Evolutionary conservation across 192 early-diverging fungal species (phyloP), one percentile per base, ranked within the genome.

Genomic region (Glomus cerebriforme): DNA sequence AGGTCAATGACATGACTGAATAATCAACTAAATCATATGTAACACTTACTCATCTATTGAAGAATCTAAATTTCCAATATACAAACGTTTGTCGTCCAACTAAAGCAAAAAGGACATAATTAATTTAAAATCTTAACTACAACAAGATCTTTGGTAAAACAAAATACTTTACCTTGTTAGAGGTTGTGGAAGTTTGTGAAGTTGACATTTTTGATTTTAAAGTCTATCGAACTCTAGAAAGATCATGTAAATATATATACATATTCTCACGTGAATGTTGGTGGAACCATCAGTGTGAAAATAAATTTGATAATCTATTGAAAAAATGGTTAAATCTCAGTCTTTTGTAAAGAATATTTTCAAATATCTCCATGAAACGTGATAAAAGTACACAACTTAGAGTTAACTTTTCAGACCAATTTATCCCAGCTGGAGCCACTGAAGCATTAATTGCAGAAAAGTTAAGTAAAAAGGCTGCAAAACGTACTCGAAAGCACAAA

Each of bases 61-160:
- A 34, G 88, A 82, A 75, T 91, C 89, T 35, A 92, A 82, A 68
- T 92, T 92, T 72, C 93, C 91, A 59, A 94, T 88, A 79, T 91
- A 94, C 62, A 93, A 82, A 34, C 91, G 85, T 80, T 88, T 83
- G 24, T 85, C 85, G 39, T 83, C 85, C 37, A 82, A 35, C 78
- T 78, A 34, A 43, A 71, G 2, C 5, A 10, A 39, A 8, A 26
- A 15, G 10, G 8, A 13, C 66, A 27, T 22, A 26, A 39, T 43
- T 43, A 12, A n/a, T 71, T 24, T 10, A 10, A 15, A 54, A 54
- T 22, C 22, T 54, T 4, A 22, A 22, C 4, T 22, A 54, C 22
- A 17, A 19, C 15, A 22, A 22, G 7, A 54, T 4, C 4, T 54
- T 54, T 54, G 19, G 49, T 10, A 47, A 2, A 54, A 54, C 2